phyloP scores from a whole-genome alignment of 2,329 filamentous ascomycete genomes.

The Arthrobotrys sphaeroides region DNA sequence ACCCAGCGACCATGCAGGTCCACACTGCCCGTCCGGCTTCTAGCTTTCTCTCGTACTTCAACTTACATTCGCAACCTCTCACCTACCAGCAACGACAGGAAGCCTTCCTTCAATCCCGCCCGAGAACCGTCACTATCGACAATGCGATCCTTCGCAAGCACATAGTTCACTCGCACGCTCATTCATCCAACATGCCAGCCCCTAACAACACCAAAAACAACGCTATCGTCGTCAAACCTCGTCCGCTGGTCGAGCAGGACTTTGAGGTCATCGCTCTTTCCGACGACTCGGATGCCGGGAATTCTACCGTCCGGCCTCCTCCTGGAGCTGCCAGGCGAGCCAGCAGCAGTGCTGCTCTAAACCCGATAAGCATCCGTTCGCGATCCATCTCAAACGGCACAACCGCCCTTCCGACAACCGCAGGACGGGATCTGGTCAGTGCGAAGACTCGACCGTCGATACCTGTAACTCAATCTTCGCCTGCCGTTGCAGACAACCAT shows the following conservation, averaged over 20 bases:
- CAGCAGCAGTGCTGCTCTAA: slow-evolving; percentile 20
- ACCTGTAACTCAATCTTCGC: slow-evolving; percentile 41
- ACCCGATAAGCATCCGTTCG: slow-evolving; percentile 38
- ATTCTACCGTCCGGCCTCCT: slow-evolving; percentile 20
- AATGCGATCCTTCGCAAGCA: slow-evolving; percentile 50
- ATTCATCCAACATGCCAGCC: slow-evolving; percentile 25
- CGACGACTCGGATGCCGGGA: slow-evolving; percentile 36
- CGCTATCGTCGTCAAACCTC: slow-evolving; percentile 29
- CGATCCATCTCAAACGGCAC: slow-evolving; percentile 32
- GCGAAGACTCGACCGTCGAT: slow-evolving; percentile 33
- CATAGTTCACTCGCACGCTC: slow-evolving; percentile 37
- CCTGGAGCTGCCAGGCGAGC: slow-evolving; percentile 42
- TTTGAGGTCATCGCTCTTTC: slow-evolving; percentile 51
- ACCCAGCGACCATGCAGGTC: slow-evolving; percentile 34
- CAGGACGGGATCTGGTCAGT: slow-evolving; percentile 35
- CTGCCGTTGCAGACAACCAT: slow-evolving; percentile 30
- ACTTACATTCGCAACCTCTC: slow-evolving; percentile 24
- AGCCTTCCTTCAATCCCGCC: slow-evolving; percentile 35
- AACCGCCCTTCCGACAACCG: slow-evolving; percentile 2
- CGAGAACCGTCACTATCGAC: slow-evolving; percentile 15
- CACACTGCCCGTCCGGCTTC: slow-evolving; percentile 47
- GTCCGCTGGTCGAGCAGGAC: slow-evolving; percentile 52
- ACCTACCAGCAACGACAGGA: slow-evolving; percentile 19
- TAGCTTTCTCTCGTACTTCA: slow-evolving; percentile 44
- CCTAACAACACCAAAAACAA: slow-evolving; percentile 48